Evolutionary conservation across 2,329 filamentous ascomycete species (phyloP).

Genomic region (Cladosporium phlei): DNA sequence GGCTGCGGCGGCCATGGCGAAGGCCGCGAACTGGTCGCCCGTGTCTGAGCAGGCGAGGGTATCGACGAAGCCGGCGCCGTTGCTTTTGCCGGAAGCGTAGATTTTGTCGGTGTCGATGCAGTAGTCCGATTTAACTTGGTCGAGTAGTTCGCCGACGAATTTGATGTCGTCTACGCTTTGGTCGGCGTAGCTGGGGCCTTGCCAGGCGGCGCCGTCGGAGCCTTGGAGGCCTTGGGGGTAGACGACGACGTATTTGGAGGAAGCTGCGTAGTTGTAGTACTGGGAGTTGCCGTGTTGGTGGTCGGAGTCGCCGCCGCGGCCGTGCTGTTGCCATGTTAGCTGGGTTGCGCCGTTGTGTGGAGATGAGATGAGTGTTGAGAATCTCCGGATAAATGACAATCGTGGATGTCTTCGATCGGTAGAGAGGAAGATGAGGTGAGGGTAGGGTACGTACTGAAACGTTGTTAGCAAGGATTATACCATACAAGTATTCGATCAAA

Average conservation of each 20-base stretch:
- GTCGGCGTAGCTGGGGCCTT: slow-evolving; percentile 39
- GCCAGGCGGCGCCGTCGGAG: slow-evolving; percentile 29
- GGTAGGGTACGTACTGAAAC: background rate
- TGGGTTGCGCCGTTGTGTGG: background rate
- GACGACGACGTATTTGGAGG: slow-evolving; percentile 42
- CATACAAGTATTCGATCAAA: background rate
- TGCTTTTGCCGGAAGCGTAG: slow-evolving; percentile 50
- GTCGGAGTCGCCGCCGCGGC: slow-evolving; percentile 32
- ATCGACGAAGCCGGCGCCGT: slow-evolving; percentile 48
- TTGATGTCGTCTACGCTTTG: slow-evolving; percentile 38
- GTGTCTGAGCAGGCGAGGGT: slow-evolving; percentile 44
- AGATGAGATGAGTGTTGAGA: background rate
- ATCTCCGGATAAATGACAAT: background rate
- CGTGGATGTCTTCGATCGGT: background rate
- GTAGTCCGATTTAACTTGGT: slow-evolving; percentile 36
- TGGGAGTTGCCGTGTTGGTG: slow-evolving; percentile 41
- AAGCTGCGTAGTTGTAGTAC: slow-evolving; percentile 43
- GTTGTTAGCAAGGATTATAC: background rate
- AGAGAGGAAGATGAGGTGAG: background rate
- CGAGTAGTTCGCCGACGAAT: slow-evolving; percentile 43
- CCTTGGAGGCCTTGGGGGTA: slow-evolving; percentile 42
- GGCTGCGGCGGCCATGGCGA: slow-evolving; percentile 46
- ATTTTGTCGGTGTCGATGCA: slow-evolving; percentile 44
- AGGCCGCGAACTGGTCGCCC: slow-evolving; percentile 45
- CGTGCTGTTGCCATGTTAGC: background rate